Percentiles rank a stretch among this genome's conserved stretches.
Conservation (phyloP, 1,284 basidiomycete species). For the Boletus albobrunnescens region DNA sequence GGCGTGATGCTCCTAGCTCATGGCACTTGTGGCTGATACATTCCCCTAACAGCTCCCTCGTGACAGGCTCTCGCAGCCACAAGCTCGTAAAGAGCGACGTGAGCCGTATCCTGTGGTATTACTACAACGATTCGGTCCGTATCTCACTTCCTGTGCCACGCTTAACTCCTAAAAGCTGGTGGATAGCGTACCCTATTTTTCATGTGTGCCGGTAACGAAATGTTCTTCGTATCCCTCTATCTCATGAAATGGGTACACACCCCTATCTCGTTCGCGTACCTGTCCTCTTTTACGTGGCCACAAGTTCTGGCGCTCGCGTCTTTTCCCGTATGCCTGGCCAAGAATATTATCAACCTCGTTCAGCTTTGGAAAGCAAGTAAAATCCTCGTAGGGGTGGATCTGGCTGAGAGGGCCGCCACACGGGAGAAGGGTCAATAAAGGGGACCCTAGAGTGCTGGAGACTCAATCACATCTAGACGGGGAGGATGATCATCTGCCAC, state of each 20-base stretch:
- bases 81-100: conserved; percentile 90
- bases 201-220: conserved; percentile 95
- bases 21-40: conserved; percentile 1
- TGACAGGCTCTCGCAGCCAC: conserved; percentile 90
- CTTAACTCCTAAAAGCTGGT: conserved; percentile 1
- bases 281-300: conserved; percentile 67
- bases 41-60: conserved; percentile 66
- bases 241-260: conserved; percentile 83
- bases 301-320: conserved; percentile 67
- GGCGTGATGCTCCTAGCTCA: conserved; percentile 15
- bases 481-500: conserved; percentile 8
- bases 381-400: conserved; percentile 86
- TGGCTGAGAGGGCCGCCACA: conserved; percentile 75
- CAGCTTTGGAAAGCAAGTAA: conserved; percentile 99
- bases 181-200: conserved; percentile 79
- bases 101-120: conserved; percentile 86
- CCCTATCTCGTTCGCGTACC: conserved; percentile 42
- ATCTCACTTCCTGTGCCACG: neutral
- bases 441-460: neutral
- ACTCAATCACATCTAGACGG: conserved; percentile 16
- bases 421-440: conserved; percentile 42
- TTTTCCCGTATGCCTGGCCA: conserved; percentile 72
- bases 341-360: conserved; percentile 94
- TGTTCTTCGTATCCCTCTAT: conserved; percentile 96
- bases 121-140: conserved; percentile 86